Evolutionary conservation across 164 flowering plant species (phyloP), one percentile per base, ranked within the genome.

Genomic region (Echeveria elegans): DNA sequence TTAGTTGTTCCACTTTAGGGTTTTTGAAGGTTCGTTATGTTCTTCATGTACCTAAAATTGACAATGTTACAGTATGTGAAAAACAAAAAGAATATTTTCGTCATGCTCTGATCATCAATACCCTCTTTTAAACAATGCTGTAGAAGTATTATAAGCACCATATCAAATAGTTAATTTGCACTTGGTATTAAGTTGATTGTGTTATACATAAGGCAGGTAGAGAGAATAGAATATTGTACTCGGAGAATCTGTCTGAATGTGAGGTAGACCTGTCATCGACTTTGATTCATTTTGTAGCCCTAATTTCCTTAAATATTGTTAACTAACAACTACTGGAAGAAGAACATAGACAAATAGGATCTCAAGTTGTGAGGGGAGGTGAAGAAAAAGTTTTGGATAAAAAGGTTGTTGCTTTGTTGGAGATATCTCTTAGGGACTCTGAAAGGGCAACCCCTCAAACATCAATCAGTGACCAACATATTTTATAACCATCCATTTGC

Each of bases 391-490:
- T 47, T 36, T 53, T 26, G 60, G 60, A 53, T 53, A 53, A 53
- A 26, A 53, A 53, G 60, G n/a, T n/a, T n/a, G n/a, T n/a, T n/a
- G n/a, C n/a, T n/a, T 53, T 53, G 58, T 21, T 52, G 58, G 58
- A 21, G 28, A 52, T 28, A 52, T 21, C 28, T 47, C 18, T 52
- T 5, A 23, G n/a, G 60, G 60, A 53, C 60, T 26, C 31, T 14
- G 23, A 53, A 24, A 53, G 60, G 60, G 31, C 60, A 26, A 26
- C 31, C 28, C 26, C 14, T 26, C 15, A 53, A 26, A 26, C 30
- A 10, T 11, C 24, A 50, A 50, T 45, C 50, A 45, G 4, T 6
- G 26, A 50, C 56, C 56, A 5, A 50, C 56, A 26, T 26, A n/a
- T n/a, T n/a, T 26, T n/a, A 6, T n/a, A 47, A 18, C 5, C 4